Conservation (phyloP, 2,329 filamentous ascomycete genomes). For the Didymella lethalis region DNA sequence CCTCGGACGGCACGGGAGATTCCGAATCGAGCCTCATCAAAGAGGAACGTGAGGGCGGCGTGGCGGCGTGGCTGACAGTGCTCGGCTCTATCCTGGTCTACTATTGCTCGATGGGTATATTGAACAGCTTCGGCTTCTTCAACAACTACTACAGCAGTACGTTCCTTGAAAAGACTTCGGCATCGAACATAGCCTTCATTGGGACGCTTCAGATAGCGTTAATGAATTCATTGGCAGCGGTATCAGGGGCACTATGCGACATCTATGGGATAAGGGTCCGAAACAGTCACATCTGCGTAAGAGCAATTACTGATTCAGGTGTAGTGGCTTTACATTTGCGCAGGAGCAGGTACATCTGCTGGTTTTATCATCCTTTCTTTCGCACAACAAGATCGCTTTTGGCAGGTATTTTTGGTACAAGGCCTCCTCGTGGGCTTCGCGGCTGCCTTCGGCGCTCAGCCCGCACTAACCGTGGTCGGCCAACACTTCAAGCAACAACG, state of each 20-base stretch:
- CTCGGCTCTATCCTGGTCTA: constrained; percentile 48
- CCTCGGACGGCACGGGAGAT: constrained; percentile 25
- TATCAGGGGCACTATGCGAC: constrained; percentile 71
- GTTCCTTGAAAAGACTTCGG: constrained; percentile 42
- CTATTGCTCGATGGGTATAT: constrained; percentile 52
- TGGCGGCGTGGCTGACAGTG: constrained; percentile 46
- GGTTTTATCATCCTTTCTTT: constrained; percentile 40
- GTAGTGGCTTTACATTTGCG: constrained; percentile 40
- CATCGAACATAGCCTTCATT: constrained; percentile 54
- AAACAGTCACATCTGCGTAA: neutral
- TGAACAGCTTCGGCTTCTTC: constrained; percentile 56
- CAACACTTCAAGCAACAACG: constrained; percentile 57
- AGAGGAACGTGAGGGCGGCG: constrained; percentile 25
- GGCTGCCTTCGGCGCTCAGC: constrained; percentile 53
- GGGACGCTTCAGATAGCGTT: constrained; percentile 54
- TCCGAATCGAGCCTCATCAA: constrained; percentile 38
- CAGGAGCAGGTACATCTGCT: constrained; percentile 32
- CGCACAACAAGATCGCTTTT: constrained; percentile 37
- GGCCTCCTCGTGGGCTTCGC: constrained; percentile 56
- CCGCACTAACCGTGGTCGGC: constrained; percentile 51
- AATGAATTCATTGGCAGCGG: constrained; percentile 62
- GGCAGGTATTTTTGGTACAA: constrained; percentile 57
- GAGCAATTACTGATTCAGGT: constrained; percentile 27
- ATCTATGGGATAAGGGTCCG: constrained; percentile 64
- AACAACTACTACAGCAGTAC: constrained; percentile 54